A percentile compares a stretch with the other conserved stretches of the same genome.
Evolutionary conservation across 2,329 filamentous ascomycete species (phyloP).

Genomic region (Gnomoniopsis sp.): DNA sequence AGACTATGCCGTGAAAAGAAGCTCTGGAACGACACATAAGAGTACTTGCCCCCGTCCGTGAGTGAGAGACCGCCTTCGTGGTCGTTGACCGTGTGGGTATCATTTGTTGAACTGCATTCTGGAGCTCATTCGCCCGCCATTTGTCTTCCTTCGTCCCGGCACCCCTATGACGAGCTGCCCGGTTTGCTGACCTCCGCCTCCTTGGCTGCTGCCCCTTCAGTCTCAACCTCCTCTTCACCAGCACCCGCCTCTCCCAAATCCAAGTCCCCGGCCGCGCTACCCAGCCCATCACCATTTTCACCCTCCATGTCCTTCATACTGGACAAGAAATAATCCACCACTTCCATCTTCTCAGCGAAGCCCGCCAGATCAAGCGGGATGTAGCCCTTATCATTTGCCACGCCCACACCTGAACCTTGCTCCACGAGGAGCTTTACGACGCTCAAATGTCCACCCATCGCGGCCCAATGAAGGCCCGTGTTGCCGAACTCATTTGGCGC

Average conservation of each 20-base stretch:
- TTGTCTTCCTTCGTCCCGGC: background rate
- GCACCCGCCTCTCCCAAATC: slow-evolving; percentile 27
- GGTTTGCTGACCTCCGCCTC: background rate
- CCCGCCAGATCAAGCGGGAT: slow-evolving; percentile 74
- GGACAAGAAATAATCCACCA: slow-evolving; percentile 59
- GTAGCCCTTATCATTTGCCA: slow-evolving; percentile 81
- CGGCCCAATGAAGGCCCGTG: slow-evolving; percentile 91
- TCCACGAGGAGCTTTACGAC: slow-evolving; percentile 75
- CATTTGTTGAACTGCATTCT: background rate
- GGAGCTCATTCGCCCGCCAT: background rate
- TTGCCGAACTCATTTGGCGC: slow-evolving; percentile 78
- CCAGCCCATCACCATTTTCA: slow-evolving; percentile 43
- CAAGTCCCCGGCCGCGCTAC: slow-evolving; percentile 32
- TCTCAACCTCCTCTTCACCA: slow-evolving; percentile 28
- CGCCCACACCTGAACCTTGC: slow-evolving; percentile 70
- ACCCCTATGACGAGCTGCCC: slow-evolving; percentile 4
- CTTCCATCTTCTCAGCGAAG: slow-evolving; percentile 63
- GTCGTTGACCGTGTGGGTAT: background rate
- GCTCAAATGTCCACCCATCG: slow-evolving; percentile 80
- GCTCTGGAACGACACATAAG: background rate
- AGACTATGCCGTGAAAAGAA: background rate
- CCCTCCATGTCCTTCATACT: slow-evolving; percentile 45
- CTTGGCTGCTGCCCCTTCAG: slow-evolving; percentile 12
- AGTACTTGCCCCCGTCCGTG: background rate
- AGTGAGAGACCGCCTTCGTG: background rate